These are phyloP conservation scores for Thelephora ganbajun DNA, from an alignment of 768 basidiomycete species.

Conservation along the genomic window DNA sequence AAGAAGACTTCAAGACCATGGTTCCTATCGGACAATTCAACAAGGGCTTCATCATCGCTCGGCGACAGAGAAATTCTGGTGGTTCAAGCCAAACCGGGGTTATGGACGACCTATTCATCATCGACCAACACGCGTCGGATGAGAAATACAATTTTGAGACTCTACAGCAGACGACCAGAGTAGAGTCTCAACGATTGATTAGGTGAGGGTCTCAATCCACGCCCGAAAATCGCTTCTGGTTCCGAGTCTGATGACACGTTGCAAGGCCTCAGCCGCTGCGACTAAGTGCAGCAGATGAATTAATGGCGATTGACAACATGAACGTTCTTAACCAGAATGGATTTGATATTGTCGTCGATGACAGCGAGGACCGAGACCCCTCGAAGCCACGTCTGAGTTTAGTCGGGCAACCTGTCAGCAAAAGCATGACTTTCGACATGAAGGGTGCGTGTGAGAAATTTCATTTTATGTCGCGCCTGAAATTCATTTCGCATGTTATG, in stretches of 20 bases:
- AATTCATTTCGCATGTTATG: neutral
- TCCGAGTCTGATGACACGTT: slow-evolving; percentile 2
- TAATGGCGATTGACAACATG: slow-evolving; percentile 76
- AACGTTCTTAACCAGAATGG: slow-evolving; percentile 79
- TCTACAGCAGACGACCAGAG: slow-evolving; percentile 78
- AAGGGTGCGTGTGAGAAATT: slow-evolving; percentile 39
- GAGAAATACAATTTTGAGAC: slow-evolving; percentile 99
- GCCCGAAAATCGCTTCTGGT: neutral
- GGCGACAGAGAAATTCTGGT: slow-evolving; percentile 30
- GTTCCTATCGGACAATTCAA: slow-evolving; percentile 90
- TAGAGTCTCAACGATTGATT: slow-evolving; percentile 76
- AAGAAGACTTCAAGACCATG: slow-evolving; percentile 78
- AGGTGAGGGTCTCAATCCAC: slow-evolving; percentile 32
- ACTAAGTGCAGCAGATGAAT: slow-evolving; percentile 80
- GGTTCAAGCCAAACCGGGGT: neutral
- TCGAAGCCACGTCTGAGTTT: slow-evolving; percentile 40
- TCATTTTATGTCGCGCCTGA: neutral
- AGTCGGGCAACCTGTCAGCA: slow-evolving; percentile 80
- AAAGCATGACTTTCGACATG: slow-evolving; percentile 78
- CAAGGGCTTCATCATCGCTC: slow-evolving; percentile 81
- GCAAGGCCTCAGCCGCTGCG: slow-evolving; percentile 64
- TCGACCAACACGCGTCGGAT: slow-evolving; percentile 95
- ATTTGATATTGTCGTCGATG: slow-evolving; percentile 62
- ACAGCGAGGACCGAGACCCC: slow-evolving; percentile 24
- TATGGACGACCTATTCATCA: slow-evolving; percentile 87